These are phyloP conservation scores for Colletotrichum tamarilloi DNA, from an alignment of 2,329 filamentous ascomycete genomes.

Conservation along the genomic window DNA sequence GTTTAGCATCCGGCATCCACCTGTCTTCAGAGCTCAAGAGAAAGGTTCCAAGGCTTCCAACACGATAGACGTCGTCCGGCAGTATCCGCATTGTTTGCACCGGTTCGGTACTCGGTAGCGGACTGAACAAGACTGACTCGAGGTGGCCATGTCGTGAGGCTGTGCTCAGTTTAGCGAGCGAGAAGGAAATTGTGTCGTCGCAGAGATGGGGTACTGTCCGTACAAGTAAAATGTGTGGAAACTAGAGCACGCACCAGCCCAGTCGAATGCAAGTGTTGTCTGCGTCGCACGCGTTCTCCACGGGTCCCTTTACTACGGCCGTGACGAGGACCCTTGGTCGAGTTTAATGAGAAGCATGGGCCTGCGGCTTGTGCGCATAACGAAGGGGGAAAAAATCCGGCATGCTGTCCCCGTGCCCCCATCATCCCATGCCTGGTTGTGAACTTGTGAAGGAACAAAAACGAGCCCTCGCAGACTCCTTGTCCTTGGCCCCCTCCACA, in stretches of 20 bases:
- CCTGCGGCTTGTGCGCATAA: slow-evolving; percentile 23
- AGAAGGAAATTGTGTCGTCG: slow-evolving; percentile 33
- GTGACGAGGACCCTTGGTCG: slow-evolving; percentile 23
- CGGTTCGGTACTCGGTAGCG: slow-evolving; percentile 12
- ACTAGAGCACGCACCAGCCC: slow-evolving; percentile 26
- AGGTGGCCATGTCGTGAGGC: slow-evolving; percentile 28
- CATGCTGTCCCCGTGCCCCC: slow-evolving; percentile 3
- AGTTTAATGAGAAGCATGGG: slow-evolving; percentile 28
- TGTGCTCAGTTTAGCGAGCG: slow-evolving; percentile 32
- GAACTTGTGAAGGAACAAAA: slow-evolving; percentile 9
- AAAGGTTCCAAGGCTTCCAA: background rate
- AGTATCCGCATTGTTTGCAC: slow-evolving; percentile 3
- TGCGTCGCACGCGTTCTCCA: slow-evolving; percentile 11
- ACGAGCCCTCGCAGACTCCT: background rate
- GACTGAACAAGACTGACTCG: slow-evolving; percentile 27
- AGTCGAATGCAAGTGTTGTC: slow-evolving; percentile 1
- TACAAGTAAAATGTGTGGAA: background rate
- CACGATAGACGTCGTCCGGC: background rate
- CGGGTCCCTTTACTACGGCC: slow-evolving; percentile 10
- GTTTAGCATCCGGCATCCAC: background rate
- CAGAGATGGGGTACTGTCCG: slow-evolving; percentile 9
- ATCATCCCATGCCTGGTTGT: background rate
- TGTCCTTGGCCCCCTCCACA: slow-evolving; percentile 15
- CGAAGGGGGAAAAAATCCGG: slow-evolving; percentile 8
- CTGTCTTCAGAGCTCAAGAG: background rate